Percentiles rank a stretch among this genome's conserved stretches.
Evolutionary conservation across 1,139 yeast genomes (phyloP).

Genomic region (Wickerhamiella infanticola): DNA sequence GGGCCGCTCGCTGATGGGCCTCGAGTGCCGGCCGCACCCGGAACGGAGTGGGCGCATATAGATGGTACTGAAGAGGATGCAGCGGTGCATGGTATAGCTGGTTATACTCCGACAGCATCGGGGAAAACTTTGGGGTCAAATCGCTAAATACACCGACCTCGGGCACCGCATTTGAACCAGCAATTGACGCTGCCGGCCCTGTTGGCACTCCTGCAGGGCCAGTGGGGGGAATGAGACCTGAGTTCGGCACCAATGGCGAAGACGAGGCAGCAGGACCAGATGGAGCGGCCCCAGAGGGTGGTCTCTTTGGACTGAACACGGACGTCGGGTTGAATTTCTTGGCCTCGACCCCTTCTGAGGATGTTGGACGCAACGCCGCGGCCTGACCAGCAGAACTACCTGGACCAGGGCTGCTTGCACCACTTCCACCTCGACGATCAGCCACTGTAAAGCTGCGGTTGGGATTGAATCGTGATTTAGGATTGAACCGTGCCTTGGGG

Average conservation of each 20-base stretch:
- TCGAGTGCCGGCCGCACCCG: slow-evolving; percentile 35
- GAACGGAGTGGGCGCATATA: slow-evolving; percentile 88
- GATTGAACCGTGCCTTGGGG: not conserved
- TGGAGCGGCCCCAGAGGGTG: not conserved
- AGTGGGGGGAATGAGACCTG: not conserved
- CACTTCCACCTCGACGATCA: not conserved
- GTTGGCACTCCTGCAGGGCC: slow-evolving; percentile 1
- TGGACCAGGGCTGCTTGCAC: not conserved
- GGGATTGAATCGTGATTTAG: not conserved
- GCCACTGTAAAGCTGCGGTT: not conserved
- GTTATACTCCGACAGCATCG: slow-evolving; percentile 1
- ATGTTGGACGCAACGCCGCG: not conserved
- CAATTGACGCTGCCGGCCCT: not conserved
- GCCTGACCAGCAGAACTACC: not conserved
- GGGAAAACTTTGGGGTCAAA: not conserved
- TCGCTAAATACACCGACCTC: not conserved
- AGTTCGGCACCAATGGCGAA: not conserved
- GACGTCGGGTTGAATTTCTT: slow-evolving; percentile 44
- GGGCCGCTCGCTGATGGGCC: slow-evolving; percentile 55
- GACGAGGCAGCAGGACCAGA: not conserved
- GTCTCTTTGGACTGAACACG: slow-evolving; percentile 2
- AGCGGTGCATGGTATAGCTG: slow-evolving; percentile 15
- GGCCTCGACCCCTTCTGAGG: slow-evolving; percentile 31
- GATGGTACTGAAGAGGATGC: slow-evolving; percentile 68
- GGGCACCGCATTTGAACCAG: not conserved